Base-by-base conservation (phyloP, 148 eudicot genomes). In the Rhododendron molle region DNA sequence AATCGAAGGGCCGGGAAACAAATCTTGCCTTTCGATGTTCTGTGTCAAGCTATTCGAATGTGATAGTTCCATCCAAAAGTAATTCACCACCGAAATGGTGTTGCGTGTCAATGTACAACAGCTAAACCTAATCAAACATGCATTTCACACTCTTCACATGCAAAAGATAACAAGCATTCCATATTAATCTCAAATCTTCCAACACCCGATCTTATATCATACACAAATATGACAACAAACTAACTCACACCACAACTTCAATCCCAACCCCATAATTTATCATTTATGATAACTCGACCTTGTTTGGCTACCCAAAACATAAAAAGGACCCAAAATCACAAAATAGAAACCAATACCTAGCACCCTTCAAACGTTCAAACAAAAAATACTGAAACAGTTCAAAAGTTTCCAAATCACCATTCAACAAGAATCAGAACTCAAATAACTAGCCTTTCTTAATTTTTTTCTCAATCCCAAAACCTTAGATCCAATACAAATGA, bases 401-500 rank as follows among this genome's bases (percentile, higher is more conserved):
- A 2, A 60, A 20, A 18, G 1, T 32, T 50, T 49, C 80, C 78
- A 47, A 1, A n/a, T 72, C 62, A 71, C 78, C 79, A 44, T 72
- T 71, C 11, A 49, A 2, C 76, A 43, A 60, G 11, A 83, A 65
- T 49, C 46, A 20, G 44, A 26, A 10, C 28, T 38, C 84, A 3
- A 40, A 20, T 38, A 21, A 32, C 67, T 65, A 62, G 10, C 36
- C 69, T 43, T 23, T 65, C 20, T 2, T 21, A n/a, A 58, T 12
- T n/a, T 13, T 52, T 20, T 18, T 52, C 50, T 34, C 84, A 76
- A 83, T 47, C 49, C 50, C 76, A 60, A 62, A 78, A 32, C 40
- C 71, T 54, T 82, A 78, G 86, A 87, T 87, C 83, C 83, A 50
- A 11, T 67, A 67, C 73, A 67, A 67, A 67, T 23, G 9, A 58